Percentiles rank a stretch among this genome's conserved stretches.
These are phyloP conservation scores for Letharia columbiana DNA, from an alignment of 495 filamentous ascomycete species.

Conservation along the genomic window DNA sequence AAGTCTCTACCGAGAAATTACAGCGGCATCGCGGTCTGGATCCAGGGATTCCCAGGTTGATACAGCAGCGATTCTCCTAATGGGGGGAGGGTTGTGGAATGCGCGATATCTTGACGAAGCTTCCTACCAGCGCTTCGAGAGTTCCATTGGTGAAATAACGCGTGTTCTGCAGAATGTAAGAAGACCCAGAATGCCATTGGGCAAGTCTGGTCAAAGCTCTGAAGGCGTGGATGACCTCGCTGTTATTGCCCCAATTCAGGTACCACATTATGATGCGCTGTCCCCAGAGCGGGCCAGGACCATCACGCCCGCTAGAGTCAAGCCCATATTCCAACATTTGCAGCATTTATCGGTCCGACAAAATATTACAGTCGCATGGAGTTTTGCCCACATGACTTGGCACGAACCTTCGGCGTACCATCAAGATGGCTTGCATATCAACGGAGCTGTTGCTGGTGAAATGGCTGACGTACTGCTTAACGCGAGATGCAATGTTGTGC, in stretches of 20 bases:
- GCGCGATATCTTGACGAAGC: constrained; percentile 41
- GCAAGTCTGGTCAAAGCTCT: constrained; percentile 7
- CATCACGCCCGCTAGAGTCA: constrained; percentile 44
- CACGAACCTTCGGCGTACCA: constrained; percentile 33
- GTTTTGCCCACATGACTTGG: constrained; percentile 39
- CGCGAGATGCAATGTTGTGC: constrained; percentile 45
- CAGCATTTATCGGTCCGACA: constrained; percentile 35
- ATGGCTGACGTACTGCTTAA: constrained; percentile 51
- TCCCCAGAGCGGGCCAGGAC: constrained; percentile 36
- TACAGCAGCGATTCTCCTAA: constrained; percentile 23
- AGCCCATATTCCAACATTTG: constrained; percentile 48
- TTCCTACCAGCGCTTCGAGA: constrained; percentile 38
- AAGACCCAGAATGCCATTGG: constrained; percentile 16
- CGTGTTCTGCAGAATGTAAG: constrained; percentile 27
- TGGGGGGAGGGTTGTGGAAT: constrained; percentile 47
- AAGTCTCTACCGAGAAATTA: constrained; percentile 35
- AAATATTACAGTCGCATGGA: constrained; percentile 45
- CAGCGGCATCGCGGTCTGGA: constrained; percentile 22
- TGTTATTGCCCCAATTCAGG: constrained; percentile 46
- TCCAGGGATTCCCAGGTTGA: constrained; percentile 10
- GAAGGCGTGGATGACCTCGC: constrained; percentile 30
- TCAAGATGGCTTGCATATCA: constrained; percentile 45
- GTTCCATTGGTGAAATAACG: constrained; percentile 37
- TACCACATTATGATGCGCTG: constrained; percentile 44
- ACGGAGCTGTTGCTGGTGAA: constrained; percentile 37